These are phyloP conservation scores for Orbilia ellipsospora DNA, from an alignment of 2,329 filamentous ascomycete genomes.

Conservation along the genomic window DNA sequence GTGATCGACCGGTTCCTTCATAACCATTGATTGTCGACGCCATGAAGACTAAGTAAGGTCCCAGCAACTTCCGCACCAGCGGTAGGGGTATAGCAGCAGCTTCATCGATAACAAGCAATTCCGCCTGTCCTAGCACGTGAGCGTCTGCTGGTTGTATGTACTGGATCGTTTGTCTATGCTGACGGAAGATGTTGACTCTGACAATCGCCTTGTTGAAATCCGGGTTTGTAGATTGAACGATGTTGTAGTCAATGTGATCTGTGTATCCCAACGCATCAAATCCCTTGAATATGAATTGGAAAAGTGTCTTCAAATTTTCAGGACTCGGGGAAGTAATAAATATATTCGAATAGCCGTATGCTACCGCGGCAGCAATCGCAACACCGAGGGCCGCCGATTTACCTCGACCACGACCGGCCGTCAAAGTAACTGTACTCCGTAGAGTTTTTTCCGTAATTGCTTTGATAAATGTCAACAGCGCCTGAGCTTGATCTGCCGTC, in stretches of 20 bases:
- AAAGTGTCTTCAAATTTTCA: conserved; percentile 97
- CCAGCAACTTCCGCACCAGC: conserved; percentile 91
- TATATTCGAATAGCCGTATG: conserved; percentile 98
- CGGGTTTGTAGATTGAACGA: conserved; percentile 96
- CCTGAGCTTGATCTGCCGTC: conserved; percentile 95
- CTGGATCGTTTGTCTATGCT: conserved; percentile 97
- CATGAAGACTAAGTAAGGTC: conserved; percentile 98
- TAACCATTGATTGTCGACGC: conserved; percentile 99
- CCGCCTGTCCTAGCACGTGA: conserved; percentile 92
- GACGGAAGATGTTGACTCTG: conserved; percentile 91
- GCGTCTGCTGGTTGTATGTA: conserved; percentile 98
- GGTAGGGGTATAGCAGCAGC: conserved; percentile 95
- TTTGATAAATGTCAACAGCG: conserved; percentile 94
- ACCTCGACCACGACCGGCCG: conserved; percentile 91
- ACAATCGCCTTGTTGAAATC: conserved; percentile 99
- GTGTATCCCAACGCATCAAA: conserved; percentile 94
- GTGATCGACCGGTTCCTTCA: conserved; percentile 92
- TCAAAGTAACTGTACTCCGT: conserved; percentile 90
- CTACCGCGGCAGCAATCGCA: conserved; percentile 90
- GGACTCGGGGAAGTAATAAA: conserved; percentile 98
- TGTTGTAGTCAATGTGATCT: conserved; percentile 96
- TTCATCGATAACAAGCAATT: conserved; percentile 95
- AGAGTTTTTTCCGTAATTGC: conserved; percentile 96
- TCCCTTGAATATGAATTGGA: conserved; percentile 98
- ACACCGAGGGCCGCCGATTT: conserved; percentile 97